phyloP scores from a whole-genome alignment of 768 basidiomycete genomes.

The Xerocomus brunneocitrinus region DNA sequence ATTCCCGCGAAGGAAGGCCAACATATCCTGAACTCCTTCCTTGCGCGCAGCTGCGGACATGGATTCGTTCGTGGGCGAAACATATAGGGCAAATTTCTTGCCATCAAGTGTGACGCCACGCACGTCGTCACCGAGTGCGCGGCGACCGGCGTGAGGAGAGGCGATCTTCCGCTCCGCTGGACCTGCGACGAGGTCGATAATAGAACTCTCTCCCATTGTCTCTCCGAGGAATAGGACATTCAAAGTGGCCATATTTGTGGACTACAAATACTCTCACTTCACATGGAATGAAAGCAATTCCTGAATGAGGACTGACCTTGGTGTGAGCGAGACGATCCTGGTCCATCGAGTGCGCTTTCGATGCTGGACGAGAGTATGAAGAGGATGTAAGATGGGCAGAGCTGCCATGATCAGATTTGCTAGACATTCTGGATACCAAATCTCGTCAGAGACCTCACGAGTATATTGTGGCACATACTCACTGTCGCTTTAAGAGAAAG shows the following conservation, averaged over 20 bases:
- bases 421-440: slow-evolving; percentile 14
- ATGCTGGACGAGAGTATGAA: slow-evolving; percentile 10
- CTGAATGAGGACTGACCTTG: slow-evolving; percentile 12
- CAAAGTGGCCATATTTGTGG: neutral
- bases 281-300: neutral
- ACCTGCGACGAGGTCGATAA: slow-evolving; percentile 17
- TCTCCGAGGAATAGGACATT: slow-evolving; percentile 23
- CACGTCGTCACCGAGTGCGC: neutral
- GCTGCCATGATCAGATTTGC: slow-evolving; percentile 10
- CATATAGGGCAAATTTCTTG: slow-evolving; percentile 14
- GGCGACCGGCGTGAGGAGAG: neutral
- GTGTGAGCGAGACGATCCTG: neutral
- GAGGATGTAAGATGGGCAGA: slow-evolving; percentile 5
- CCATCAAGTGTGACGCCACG: slow-evolving; percentile 11
- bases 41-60: neutral
- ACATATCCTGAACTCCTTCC: slow-evolving; percentile 3
- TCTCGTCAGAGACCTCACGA: neutral
- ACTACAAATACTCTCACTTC: slow-evolving; percentile 8
- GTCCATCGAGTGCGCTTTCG: slow-evolving; percentile 10
- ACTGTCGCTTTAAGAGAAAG: slow-evolving; percentile 3
- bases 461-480: slow-evolving; percentile 1
- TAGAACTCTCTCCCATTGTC: slow-evolving; percentile 16
- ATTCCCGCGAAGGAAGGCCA: slow-evolving; percentile 11
- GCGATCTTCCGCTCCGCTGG: neutral
- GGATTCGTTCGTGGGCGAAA: slow-evolving; percentile 3